phyloP scores from a whole-genome alignment of 148 eudicot species.

The Arbutus unedo region DNA sequence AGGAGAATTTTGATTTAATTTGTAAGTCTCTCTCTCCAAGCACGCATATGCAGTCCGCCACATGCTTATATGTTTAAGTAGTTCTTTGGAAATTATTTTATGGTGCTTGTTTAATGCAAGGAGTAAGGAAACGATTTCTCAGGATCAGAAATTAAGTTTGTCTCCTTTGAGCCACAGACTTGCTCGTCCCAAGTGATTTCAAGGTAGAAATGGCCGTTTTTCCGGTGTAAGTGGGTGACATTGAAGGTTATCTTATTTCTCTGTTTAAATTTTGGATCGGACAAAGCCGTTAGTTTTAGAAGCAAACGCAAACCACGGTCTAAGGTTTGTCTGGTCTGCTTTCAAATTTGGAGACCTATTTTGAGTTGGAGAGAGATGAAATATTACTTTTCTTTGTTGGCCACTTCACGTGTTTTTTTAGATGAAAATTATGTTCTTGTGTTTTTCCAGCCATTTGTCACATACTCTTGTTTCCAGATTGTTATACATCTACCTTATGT shows the following conservation, averaged over 20 bases:
- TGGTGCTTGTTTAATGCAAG: conserved; percentile 2
- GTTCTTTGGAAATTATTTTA: background rate
- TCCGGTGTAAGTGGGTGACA: background rate
- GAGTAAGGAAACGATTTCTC: background rate
- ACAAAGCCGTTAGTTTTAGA: background rate
- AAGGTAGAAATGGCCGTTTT: no score
- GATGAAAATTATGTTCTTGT: background rate
- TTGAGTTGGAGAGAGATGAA: background rate
- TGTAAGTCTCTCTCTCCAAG: conserved; percentile 14
- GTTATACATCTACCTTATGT: background rate
- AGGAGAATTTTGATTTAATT: background rate
- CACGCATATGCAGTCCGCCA: background rate
- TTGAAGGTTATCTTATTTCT: background rate
- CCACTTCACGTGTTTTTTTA: background rate
- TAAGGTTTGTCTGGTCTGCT: background rate
- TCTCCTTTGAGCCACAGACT: background rate
- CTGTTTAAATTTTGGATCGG: background rate
- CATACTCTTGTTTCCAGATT: background rate
- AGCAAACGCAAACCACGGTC: background rate
- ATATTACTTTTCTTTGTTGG: background rate
- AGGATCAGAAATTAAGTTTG: conserved; percentile 2
- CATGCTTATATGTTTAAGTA: background rate
- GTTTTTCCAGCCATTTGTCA: background rate
- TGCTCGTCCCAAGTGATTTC: no score
- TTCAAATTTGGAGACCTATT: background rate